Base-by-base conservation (phyloP, 257 asterid species). In the Capsicum rhomboideum region DNA sequence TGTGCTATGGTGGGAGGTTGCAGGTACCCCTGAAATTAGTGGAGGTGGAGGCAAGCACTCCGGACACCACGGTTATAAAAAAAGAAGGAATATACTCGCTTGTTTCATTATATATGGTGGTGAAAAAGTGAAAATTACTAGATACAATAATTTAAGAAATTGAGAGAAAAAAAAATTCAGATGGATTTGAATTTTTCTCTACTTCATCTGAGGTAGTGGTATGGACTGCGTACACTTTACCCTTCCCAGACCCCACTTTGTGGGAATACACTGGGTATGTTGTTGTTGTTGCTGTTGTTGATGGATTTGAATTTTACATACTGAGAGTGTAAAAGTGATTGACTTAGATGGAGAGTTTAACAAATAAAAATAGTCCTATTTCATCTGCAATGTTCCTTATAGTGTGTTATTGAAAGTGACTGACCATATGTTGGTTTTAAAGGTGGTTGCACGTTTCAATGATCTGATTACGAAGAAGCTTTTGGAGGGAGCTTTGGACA, bases 371-470 rank as follows among this genome's bases (percentile, higher is more conserved):
- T 55, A 55, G 9, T 63, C 40, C 20, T 63, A 63, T 63, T 16
- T 16, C 82, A 16, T 50, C 20, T 8, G 44, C 44, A 1, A 77
- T 49, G 2, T 49, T 28, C 20, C 42, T 14, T 50, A 28, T 77
- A 8, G 44, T 49, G 42, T 49, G 61, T 1, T 75, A 49, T 23
- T 49, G 23, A 17, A 77, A 77, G 0, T 77, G 63, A 50, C 82
- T 28, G 63, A 6, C 54, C 10, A 50, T 88, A 20, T 71, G 84
- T 59, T 86, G 77, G 42, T 75, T 81, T 17, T 84, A 50, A 88
- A 96, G 99, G 99, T 95, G 83, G 98, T 96, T 84, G 98, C 99
- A 53, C 98, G 99, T 53, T 96, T 96, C 93, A 96, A 96, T 85
- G 98, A 96, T 91, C 88, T 96, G 78, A 86, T 95, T 37, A 94